Percentiles rank a stretch among this genome's conserved stretches.
phyloP scores from a whole-genome alignment of 352 stramenopile species.

The Elongisporangium senticosum region DNA sequence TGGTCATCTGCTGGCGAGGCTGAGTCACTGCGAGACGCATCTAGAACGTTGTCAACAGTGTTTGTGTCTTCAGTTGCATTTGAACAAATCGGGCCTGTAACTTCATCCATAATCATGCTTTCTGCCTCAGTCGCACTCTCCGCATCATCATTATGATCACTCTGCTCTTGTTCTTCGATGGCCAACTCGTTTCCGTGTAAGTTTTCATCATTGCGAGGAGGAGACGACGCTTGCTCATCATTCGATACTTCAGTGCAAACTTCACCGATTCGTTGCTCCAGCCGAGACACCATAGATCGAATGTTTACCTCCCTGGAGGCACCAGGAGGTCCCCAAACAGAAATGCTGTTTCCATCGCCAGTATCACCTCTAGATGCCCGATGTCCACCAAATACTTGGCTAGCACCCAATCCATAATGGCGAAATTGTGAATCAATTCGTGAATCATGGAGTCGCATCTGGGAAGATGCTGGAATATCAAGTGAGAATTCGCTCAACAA shows the following conservation, averaged over 20 bases:
- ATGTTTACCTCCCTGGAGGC: constrained; percentile 42
- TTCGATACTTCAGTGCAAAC: constrained; percentile 24
- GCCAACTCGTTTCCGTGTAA: neutral
- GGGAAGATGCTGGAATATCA: constrained; percentile 46
- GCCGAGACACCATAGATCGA: constrained; percentile 59
- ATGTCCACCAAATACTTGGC: constrained; percentile 56
- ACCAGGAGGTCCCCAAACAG: constrained; percentile 32
- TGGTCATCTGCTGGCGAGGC: constrained; percentile 4
- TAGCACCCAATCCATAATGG: constrained; percentile 79
- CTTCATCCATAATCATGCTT: constrained; percentile 4
- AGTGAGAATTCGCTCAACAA: constrained; percentile 80
- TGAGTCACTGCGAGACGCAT: neutral
- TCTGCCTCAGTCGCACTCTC: constrained; percentile 6
- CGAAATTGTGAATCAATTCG: constrained; percentile 46
- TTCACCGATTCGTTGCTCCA: constrained; percentile 69
- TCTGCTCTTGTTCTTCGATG: neutral
- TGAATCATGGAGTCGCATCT: neutral
- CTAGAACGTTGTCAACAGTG: neutral
- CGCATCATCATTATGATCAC: constrained; percentile 8
- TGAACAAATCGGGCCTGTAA: constrained; percentile 2
- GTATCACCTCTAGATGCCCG: constrained; percentile 31
- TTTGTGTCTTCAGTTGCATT: neutral
- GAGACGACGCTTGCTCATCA: constrained; percentile 16
- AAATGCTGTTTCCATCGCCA: constrained; percentile 13
- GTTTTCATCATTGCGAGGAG: constrained; percentile 5